Base-by-base conservation (phyloP, 331 rosid species). In the Quercus lobata region DNA sequence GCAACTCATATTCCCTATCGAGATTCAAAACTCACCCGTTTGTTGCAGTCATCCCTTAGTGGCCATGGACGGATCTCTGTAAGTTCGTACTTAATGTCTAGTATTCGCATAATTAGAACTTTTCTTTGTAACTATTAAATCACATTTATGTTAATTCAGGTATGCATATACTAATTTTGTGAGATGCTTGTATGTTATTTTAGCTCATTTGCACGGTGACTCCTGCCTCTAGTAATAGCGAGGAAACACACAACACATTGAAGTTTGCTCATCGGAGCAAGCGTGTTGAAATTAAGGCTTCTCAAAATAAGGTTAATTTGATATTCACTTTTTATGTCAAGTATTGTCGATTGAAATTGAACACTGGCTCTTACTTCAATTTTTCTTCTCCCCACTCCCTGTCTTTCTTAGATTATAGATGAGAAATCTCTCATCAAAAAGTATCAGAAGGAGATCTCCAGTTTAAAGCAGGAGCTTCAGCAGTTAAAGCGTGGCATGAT, bases 201-300 rank as follows among this genome's bases (percentile, higher is more conserved):
- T 93, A 96, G 99, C 99, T 96, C 82, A 96, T 96, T 84, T 96
- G 99, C 88, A 96, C 99, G 0, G 91, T 96, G 57, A 96, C 99
- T 86, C 99, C 99, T 24, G 99, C 99, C 70, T 92, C 98, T 76
- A 92, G 99, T 81, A 96, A 92, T 76, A 87, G 90, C 88, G 99
- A 96, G 94, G 99, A 96, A 88, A 96, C 99, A 77, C 99, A 96
- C 85, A 96, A 96, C 78, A 96, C 99, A 69, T 92, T 96, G 87
- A 96, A 96, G 87, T 96, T 96, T 82, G 99, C 99, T 71, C 94
- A 88, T 92, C 91, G 99, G 82, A 98, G 98, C 44, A 96, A 96
- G 87, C 91, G 92, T 57, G 98, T 96, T 73, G 99, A 96, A 90
- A 93, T 96, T 72, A 93, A 82, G 73, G 99, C 99, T 15, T 93